Evolutionary conservation across 1,284 basidiomycete genomes (phyloP), one percentile per base, ranked within the genome.

Genomic region (Moniliella sp.): DNA sequence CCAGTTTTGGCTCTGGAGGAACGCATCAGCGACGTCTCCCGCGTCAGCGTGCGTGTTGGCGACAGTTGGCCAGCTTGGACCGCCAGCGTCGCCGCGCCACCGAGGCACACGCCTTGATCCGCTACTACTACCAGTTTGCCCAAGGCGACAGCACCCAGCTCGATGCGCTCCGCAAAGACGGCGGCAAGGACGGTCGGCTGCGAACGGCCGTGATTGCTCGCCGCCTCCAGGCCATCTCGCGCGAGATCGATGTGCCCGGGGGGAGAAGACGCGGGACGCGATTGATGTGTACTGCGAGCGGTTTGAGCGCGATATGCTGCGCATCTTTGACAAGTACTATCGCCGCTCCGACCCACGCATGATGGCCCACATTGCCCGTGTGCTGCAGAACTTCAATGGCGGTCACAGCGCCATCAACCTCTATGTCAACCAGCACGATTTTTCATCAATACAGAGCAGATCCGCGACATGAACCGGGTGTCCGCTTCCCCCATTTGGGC

Each of bases 341-440:
- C 72, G 84, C 32, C 80, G 82, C 56, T 84, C 86, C 18, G 91
- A 99, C 56, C 91, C 91, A 0, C 86, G 86, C 62, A 82, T 91
- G 76, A 99, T 99, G 91, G 81, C 83, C 64, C 91, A 97, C 57
- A 94, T 88, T 54, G 88, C 91, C 1, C 80, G 86, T 64, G 91
- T 84, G 2, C 66, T 99, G 3, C 72, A 93, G 27, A 88, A 93
- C 56, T 99, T 99, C 66, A 99, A 99, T 49, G 91, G 91, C 3
- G 91, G 91, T 7, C 70, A 77, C 23, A 86, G 82, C 3, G 97
- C 88, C 56, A 80, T 97, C 4, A 86, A 94, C 62, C 82, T 97
- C 17, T 99, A 97, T 56, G 91, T 99, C 41, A 99, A 97, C 52
- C 91, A 97, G 62, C 91, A 97, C 56, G 91, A 97, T 61, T 59